phyloP scores from a whole-genome alignment of 257 asterid species.

The Salvia hispanica region DNA sequence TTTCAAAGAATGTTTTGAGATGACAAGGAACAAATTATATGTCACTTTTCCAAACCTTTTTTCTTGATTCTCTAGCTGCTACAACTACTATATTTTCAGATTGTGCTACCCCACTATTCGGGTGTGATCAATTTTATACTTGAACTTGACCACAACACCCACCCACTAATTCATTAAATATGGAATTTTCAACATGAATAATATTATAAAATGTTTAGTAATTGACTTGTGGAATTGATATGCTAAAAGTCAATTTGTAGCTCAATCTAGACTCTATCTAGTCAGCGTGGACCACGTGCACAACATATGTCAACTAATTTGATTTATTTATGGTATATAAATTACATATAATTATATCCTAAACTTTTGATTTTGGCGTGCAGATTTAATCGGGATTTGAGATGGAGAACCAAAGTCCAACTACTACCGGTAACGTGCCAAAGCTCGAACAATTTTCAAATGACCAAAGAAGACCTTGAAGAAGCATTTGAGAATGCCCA shows the following conservation, averaged over 20 bases:
- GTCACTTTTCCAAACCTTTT: conserved; percentile 27
- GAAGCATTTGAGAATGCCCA: conserved; percentile 58
- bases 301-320: conserved; percentile 18
- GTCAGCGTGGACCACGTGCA: conserved; percentile 24
- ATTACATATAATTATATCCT: not conserved
- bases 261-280: conserved; percentile 6
- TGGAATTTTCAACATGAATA: conserved; percentile 1
- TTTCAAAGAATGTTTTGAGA: conserved; percentile 32
- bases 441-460: conserved; percentile 59
- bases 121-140: conserved; percentile 1
- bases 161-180: not conserved
- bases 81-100: conserved; percentile 16
- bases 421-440: conserved; percentile 55
- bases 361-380: not conserved
- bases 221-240: not conserved
- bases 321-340: too few species aligned
- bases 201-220: not conserved
- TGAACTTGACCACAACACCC: not conserved
- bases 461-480: conserved; percentile 61
- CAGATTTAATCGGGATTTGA: conserved; percentile 81
- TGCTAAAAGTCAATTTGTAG: not conserved
- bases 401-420: conserved; percentile 84
- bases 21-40: conserved; percentile 13
- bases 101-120: conserved; percentile 33
- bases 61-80: not conserved